Base-by-base conservation (phyloP, 768 basidiomycete genomes). In the Boletus speciosus region DNA sequence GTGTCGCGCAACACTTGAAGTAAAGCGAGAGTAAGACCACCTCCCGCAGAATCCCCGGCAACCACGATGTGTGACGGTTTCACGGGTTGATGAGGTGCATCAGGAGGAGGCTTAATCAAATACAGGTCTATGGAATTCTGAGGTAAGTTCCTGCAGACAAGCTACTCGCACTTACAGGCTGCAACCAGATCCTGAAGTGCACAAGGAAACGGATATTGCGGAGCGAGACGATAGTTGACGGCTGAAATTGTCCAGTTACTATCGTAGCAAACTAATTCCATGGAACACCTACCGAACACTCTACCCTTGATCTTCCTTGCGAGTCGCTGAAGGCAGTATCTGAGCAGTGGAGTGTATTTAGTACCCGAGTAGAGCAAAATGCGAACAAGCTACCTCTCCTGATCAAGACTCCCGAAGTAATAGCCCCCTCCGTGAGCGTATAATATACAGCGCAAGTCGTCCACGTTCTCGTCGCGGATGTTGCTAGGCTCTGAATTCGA, bases 131-230 rank as follows among this genome's bases (percentile, higher is more conserved):
- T 12, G 27, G 25, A 19, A 48, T 40, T 19, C 43, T 23, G 49
- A 49, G 19, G 36, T 49, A 16, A 47, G 51, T 27, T 14, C 8
- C 43, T 31, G 49, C 10, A 21, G 39, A 44, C n/a, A 27, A 32
- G 35, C 27, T 6, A 6, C 5, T 21, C 9, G 7, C 2, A 68
- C 84, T 61, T 61, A 92, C 90, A 98, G 8, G 93, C 86, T 3
- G 96, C 90, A 11, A 98, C 65, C 34, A 85, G 74, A 69, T 98
- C 96, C 62, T 97, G 94, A 7, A 98, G 71, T 1, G 87, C 91
- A 59, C 91, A 93, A 14, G 96, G 96, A 67, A 97, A 98, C 1
- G 96, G 96, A 62, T 96, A 98, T 71, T 98, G 96, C 0, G 96
- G 96, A 14, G 95, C 89, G n/a, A 95, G 81, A 37, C 88, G 81